A percentile compares a stretch with the other conserved stretches of the same genome.
These are phyloP conservation scores for Xylaria nigripes DNA, from an alignment of 495 filamentous ascomycete species.

Conservation along the genomic window DNA sequence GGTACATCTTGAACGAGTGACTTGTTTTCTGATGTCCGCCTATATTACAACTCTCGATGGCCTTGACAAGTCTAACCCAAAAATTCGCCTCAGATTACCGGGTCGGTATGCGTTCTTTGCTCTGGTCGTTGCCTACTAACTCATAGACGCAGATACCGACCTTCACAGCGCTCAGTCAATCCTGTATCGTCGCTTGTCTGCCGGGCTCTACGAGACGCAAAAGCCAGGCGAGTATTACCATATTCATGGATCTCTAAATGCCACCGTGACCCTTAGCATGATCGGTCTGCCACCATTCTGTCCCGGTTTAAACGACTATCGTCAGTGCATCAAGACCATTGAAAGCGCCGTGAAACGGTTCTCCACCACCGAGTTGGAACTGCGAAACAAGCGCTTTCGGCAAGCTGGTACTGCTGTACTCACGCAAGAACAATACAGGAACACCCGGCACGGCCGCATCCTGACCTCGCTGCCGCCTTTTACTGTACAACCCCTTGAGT, in stretches of 20 bases:
- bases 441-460: conserved; percentile 49
- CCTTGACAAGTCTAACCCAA: conserved; percentile 54
- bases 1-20: conserved; percentile 55
- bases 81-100: conserved; percentile 53
- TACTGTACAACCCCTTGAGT: conserved; percentile 42
- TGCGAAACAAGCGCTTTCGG: conserved; percentile 49
- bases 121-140: background rate
- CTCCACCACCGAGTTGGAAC: conserved; percentile 55
- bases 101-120: conserved; percentile 35
- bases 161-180: conserved; percentile 61
- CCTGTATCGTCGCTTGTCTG: conserved; percentile 64
- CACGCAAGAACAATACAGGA: conserved; percentile 56
- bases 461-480: conserved; percentile 39
- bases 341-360: conserved; percentile 56
- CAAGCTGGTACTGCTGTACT: conserved; percentile 62
- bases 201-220: conserved; percentile 66
- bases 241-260: conserved; percentile 70
- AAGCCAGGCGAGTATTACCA: conserved; percentile 60
- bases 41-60: conserved; percentile 66
- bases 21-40: conserved; percentile 61
- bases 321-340: conserved; percentile 57
- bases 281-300: conserved; percentile 57
- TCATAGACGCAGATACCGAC: conserved; percentile 53
- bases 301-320: conserved; percentile 57
- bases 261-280: conserved; percentile 60